Conservation (phyloP, 2,329 filamentous ascomycete genomes). For the Aspergillus sp. region DNA sequence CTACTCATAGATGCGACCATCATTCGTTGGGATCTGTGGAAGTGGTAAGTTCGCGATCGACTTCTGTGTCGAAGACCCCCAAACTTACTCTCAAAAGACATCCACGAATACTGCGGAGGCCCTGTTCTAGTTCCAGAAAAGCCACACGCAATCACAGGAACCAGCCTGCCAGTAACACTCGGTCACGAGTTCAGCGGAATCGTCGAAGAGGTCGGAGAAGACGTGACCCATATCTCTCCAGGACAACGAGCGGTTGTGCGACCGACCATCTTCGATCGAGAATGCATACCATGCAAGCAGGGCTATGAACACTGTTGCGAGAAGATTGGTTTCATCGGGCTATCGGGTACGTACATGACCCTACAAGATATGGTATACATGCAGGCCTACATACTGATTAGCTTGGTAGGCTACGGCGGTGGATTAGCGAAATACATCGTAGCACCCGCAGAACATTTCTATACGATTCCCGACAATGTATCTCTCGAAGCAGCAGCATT, state of each 20-base stretch:
- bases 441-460: conserved; percentile 29
- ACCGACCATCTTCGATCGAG: conserved; percentile 45
- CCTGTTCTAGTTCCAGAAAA: conserved; percentile 52
- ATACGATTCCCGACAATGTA: conserved; percentile 26
- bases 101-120: conserved; percentile 56
- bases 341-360: conserved; percentile 40
- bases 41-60: conserved; percentile 21
- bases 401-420: conserved; percentile 28
- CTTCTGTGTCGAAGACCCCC: background rate
- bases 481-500: conserved; percentile 55
- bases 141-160: conserved; percentile 61
- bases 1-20: conserved; percentile 26
- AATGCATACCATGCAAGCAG: conserved; percentile 52
- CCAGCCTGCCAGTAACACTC: conserved; percentile 59
- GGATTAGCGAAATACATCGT: conserved; percentile 31
- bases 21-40: conserved; percentile 40
- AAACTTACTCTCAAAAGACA: conserved; percentile 33
- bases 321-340: conserved; percentile 56
- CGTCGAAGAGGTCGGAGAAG: conserved; percentile 59
- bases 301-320: conserved; percentile 63
- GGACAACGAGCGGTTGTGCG: conserved; percentile 56
- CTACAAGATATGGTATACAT: too few relatives aligned
- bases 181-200: conserved; percentile 67
- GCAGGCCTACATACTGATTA: background rate
- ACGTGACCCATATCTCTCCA: conserved; percentile 49